Evolutionary conservation across 441 rosid species (phyloP), one percentile per base, ranked within the genome.

Genomic region (Populus hybrid): DNA sequence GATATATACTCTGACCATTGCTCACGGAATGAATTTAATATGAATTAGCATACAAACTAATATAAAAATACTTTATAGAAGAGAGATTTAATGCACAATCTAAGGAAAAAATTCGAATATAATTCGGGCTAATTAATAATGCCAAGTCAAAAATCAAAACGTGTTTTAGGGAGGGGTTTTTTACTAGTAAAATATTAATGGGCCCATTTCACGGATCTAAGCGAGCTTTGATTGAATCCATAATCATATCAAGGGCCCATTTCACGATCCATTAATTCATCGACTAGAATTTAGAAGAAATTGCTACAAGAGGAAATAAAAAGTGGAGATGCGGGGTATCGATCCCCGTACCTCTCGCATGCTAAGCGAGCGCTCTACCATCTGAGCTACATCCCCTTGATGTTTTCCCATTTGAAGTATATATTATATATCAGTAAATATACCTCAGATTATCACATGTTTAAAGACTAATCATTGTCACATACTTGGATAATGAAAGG

Each of bases 321-420:
- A 12, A 5, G 0, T 84, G 88, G 87, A 88, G 87, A 86, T 82
- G 86, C 86, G 83, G 87, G 87, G 87, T 75, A 85, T 88, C 88
- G 91, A 85, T 88, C 88, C 85, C 92, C 83, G 96, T 90, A 81
- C 95, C 93, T 92, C 97, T 93, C 92, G 92, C 97, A 93, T 91
- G 98, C 95, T 90, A 92, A 97, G 93, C 95, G 92, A 93, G 98
- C 94, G 94, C 97, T 94, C 94, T 92, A 94, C 95, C 98, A 94
- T 92, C 91, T 91, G 98, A 91, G 94, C 97, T 91, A 94, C 94
- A 92, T 90, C 96, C 97, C 96, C 94, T 50, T 67, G n/a, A n/a
- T n/a, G 0, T 0, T 46, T 46, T 2, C 18, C 40, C 40, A 0
- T 36, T 36, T 8, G 10, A 36, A 36, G 10, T 36, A 9, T 9